Percentiles rank a stretch among this genome's conserved stretches.
These are phyloP conservation scores for Populus hybrid DNA, from an alignment of 441 rosid species.

Conservation along the genomic window DNA sequence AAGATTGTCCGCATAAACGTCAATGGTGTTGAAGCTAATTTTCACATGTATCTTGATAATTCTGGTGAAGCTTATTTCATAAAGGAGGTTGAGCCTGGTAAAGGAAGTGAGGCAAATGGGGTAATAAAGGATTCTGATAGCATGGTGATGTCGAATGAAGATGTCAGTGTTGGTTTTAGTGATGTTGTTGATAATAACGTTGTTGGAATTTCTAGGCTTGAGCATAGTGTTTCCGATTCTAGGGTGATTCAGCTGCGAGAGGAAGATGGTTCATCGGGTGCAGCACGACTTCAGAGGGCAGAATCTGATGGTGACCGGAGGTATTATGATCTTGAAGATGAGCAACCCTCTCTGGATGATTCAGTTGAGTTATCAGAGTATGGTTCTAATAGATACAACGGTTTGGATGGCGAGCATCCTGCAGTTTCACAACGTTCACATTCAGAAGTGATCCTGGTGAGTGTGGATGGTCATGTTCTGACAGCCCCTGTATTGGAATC, in stretches of 20 bases:
- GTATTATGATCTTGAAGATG: slow-evolving; percentile 72
- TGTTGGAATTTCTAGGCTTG: slow-evolving; percentile 39
- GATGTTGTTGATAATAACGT: slow-evolving; percentile 18
- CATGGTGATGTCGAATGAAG: slow-evolving; percentile 19
- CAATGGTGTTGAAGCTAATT: slow-evolving; percentile 70
- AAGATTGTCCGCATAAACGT: slow-evolving; percentile 71
- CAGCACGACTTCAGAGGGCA: slow-evolving; percentile 47
- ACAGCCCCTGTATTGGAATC: slow-evolving; percentile 74
- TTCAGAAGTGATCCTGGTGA: slow-evolving; percentile 78
- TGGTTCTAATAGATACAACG: slow-evolving; percentile 46
- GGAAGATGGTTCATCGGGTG: slow-evolving; percentile 34
- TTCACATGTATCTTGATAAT: slow-evolving; percentile 88
- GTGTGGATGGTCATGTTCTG: slow-evolving; percentile 76
- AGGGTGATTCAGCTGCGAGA: slow-evolving; percentile 42
- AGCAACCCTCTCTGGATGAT: slow-evolving; percentile 45
- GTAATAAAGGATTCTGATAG: slow-evolving; percentile 15
- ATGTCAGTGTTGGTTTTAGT: slow-evolving; percentile 8
- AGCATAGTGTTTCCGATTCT: slow-evolving; percentile 70
- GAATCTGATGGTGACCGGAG: slow-evolving; percentile 66
- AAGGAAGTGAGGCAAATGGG: slow-evolving; percentile 25
- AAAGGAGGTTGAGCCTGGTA: slow-evolving; percentile 56
- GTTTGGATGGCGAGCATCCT: slow-evolving; percentile 39
- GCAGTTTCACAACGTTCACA: slow-evolving; percentile 49
- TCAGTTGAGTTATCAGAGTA: slow-evolving; percentile 45
- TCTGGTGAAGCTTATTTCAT: slow-evolving; percentile 89